Base-by-base conservation (phyloP, 805 yeast species). In the Yamadazyma takamatsuzukensis region DNA sequence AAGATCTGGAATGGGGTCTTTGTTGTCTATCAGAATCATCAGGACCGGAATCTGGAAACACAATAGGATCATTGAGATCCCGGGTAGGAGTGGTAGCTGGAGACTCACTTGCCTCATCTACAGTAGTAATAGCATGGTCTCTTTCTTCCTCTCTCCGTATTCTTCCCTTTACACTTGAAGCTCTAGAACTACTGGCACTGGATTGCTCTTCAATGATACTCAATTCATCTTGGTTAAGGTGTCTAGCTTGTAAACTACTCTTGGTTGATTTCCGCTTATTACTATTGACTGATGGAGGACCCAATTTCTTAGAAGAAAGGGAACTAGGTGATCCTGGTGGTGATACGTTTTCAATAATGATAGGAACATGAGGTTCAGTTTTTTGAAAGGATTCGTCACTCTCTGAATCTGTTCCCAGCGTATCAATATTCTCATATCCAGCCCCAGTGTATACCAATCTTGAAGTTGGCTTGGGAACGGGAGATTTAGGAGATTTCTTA, bases 191-290 rank as follows among this genome's bases (percentile, higher is more conserved):
- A 3, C 44, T 52, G 18, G 42, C 39, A 18, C 46, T 45, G 2
- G 68, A 56, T 18, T 49, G 57, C 35, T 67, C 72, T 41, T 66
- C 70, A 13, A 67, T 66, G 25, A 65, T 55, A 41, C 72, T 67
- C 31, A 67, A 53, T 27, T 56, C 68, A 40, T 65, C 70, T 12
- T 42, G 48, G 1, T 56, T 51, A 31, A 51, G 32, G 1, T 41
- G 18, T 13, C 45, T 45, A 8, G 50, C 39, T 25, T 44, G 48
- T 12, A 45, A 32, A 2, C 42, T 47, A 6, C 49, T 39, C 30
- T 50, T 56, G 32, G 49, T 51, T 8, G 57, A 45, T 30, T 56
- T 59, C 13, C 55, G 39, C 9, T 52, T 53, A 35, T 51, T 56
- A 1, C 37, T 19, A 2, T 44, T 41, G 11, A 54, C 56, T 1